Evolutionary conservation across 345 rosid genomes (phyloP).

Genomic region (Salix viminalis): DNA sequence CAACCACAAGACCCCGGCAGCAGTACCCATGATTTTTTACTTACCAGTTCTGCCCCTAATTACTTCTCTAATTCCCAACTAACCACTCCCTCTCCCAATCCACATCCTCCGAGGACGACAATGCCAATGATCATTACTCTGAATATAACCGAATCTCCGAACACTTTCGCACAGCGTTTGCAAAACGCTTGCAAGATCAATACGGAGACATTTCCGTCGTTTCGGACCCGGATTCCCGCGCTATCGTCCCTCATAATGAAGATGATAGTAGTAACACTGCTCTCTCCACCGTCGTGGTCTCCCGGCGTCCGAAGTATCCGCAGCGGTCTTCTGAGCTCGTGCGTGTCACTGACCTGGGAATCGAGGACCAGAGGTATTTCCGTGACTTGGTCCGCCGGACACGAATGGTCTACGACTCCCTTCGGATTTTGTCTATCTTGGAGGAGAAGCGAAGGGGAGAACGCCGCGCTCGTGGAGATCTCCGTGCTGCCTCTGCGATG

Average conservation of each 20-base stretch:
- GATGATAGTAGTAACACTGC: not conserved
- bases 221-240: constrained; percentile 47
- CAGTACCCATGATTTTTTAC: not conserved
- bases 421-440: constrained; percentile 43
- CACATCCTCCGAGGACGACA: constrained; percentile 24
- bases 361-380: constrained; percentile 51
- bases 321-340: constrained; percentile 72
- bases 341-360: constrained; percentile 57
- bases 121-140: constrained; percentile 27
- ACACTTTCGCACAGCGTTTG: constrained; percentile 57
- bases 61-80: constrained; percentile 27
- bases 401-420: constrained; percentile 57
- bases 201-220: constrained; percentile 31
- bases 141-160: constrained; percentile 51
- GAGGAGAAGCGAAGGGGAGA: constrained; percentile 33
- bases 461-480: constrained; percentile 27
- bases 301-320: constrained; percentile 22
- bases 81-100: constrained; percentile 31
- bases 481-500: constrained; percentile 41
- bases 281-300: constrained; percentile 14
- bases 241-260: constrained; percentile 45
- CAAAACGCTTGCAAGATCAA: constrained; percentile 31
- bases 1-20: not conserved
- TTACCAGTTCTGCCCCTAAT: constrained; percentile 25
- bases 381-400: constrained; percentile 59